Percentiles rank a stretch among this genome's conserved stretches.
phyloP scores from a whole-genome alignment of 2,329 filamentous ascomycete genomes.

The Penicillium occitanis region DNA sequence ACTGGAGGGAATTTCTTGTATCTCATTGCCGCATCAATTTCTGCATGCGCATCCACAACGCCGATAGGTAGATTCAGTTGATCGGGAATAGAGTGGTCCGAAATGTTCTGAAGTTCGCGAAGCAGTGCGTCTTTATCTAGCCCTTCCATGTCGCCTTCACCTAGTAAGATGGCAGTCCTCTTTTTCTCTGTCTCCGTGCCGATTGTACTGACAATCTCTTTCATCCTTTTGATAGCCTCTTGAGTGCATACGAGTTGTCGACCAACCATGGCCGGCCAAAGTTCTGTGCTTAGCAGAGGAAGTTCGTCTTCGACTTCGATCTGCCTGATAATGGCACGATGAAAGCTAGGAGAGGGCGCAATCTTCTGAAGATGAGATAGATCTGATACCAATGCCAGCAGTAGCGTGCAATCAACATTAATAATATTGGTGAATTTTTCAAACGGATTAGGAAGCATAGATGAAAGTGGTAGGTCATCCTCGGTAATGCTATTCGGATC shows the following conservation, averaged over 20 bases:
- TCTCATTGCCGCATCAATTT: slow-evolving; percentile 32
- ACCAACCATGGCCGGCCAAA: slow-evolving; percentile 62
- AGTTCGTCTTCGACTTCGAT: slow-evolving; percentile 63
- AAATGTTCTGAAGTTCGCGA: slow-evolving; percentile 46
- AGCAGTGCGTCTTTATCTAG: slow-evolving; percentile 36
- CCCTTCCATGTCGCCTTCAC: slow-evolving; percentile 41
- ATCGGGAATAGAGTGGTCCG: slow-evolving; percentile 55
- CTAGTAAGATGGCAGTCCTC: slow-evolving; percentile 61
- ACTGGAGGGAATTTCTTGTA: slow-evolving; percentile 49
- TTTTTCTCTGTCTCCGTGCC: slow-evolving; percentile 61
- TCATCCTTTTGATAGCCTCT: slow-evolving; percentile 65
- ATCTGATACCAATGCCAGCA: slow-evolving; percentile 72
- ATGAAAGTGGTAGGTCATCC: slow-evolving; percentile 28
- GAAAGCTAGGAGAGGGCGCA: slow-evolving; percentile 53
- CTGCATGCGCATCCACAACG: slow-evolving; percentile 53
- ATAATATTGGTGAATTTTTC: slow-evolving; percentile 45
- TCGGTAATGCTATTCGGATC: slow-evolving; percentile 20
- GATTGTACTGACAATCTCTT: slow-evolving; percentile 64
- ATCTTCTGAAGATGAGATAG: slow-evolving; percentile 60
- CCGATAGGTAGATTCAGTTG: slow-evolving; percentile 62
- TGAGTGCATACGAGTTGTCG: slow-evolving; percentile 64
- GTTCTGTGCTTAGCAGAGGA: slow-evolving; percentile 58
- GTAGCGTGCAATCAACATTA: slow-evolving; percentile 60
- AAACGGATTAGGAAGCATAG: slow-evolving; percentile 43
- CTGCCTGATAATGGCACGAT: slow-evolving; percentile 62